Evolutionary conservation across 2,329 filamentous ascomycete genomes (phyloP).

Genomic region (Ophiostoma triangulosporum): DNA sequence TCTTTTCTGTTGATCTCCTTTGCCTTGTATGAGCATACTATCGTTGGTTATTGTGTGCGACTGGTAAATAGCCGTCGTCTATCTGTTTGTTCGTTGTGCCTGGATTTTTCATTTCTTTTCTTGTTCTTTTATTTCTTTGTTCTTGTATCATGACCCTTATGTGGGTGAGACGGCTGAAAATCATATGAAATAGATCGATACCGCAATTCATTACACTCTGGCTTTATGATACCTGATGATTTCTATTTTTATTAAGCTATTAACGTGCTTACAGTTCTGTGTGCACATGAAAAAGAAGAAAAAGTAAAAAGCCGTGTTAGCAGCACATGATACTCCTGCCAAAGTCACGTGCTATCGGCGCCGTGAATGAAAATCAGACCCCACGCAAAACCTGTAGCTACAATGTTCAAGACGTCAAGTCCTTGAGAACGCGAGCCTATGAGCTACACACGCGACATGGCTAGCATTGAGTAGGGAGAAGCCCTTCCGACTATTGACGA

Average conservation of each 20-base stretch:
- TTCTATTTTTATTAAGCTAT: not conserved
- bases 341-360: not conserved
- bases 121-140: not conserved
- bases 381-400: not conserved
- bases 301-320: not conserved
- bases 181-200: no score
- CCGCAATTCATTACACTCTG: no score
- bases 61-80: not conserved
- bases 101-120: not conserved
- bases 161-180: no score
- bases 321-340: not conserved
- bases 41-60: not conserved
- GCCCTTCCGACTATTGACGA: not conserved
- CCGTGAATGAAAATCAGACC: not conserved
- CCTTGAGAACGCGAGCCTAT: not conserved
- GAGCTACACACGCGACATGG: not conserved
- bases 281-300: no score
- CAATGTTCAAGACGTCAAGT: not conserved
- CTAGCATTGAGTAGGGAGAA: not conserved
- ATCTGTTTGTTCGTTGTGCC: not conserved
- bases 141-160: no score
- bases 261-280: not conserved
- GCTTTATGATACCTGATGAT: no score
- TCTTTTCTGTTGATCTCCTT: not conserved
- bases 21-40: not conserved